phyloP scores from a whole-genome alignment of 768 basidiomycete species.

The Trametes meyenii region DNA sequence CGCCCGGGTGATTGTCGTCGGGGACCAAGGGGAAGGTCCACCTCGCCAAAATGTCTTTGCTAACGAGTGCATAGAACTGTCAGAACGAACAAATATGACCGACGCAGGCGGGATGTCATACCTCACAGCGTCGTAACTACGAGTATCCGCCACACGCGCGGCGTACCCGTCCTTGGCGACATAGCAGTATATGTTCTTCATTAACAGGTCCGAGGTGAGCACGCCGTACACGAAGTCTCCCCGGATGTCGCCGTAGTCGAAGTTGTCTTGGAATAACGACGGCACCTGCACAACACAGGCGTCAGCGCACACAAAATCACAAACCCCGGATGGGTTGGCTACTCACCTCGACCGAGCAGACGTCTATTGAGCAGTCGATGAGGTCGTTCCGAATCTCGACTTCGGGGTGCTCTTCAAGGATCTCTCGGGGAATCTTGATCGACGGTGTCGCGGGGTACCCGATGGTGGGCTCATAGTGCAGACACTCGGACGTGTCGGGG shows the following conservation, averaged over 20 bases:
- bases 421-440: slow-evolving; percentile 75
- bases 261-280: slow-evolving; percentile 97
- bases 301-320: background rate
- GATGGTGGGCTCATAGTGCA: slow-evolving; percentile 81
- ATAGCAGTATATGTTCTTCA: slow-evolving; percentile 93
- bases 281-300: slow-evolving; percentile 62
- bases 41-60: slow-evolving; percentile 90
- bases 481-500: slow-evolving; percentile 72
- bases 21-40: slow-evolving; percentile 97
- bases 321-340: slow-evolving; percentile 17
- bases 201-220: slow-evolving; percentile 89
- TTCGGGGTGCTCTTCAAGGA: slow-evolving; percentile 72
- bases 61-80: slow-evolving; percentile 34
- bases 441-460: slow-evolving; percentile 67
- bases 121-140: slow-evolving; percentile 90
- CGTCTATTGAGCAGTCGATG: slow-evolving; percentile 86
- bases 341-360: slow-evolving; percentile 88
- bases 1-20: slow-evolving; percentile 88
- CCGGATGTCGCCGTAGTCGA: slow-evolving; percentile 92
- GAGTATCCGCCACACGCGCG: slow-evolving; percentile 90
- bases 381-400: slow-evolving; percentile 88
- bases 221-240: slow-evolving; percentile 94
- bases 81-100: background rate
- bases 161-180: slow-evolving; percentile 89
- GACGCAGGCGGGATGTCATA: slow-evolving; percentile 32